These are phyloP conservation scores for Petunia secreta DNA, from an alignment of 257 asterid genomes.

Conservation along the genomic window DNA sequence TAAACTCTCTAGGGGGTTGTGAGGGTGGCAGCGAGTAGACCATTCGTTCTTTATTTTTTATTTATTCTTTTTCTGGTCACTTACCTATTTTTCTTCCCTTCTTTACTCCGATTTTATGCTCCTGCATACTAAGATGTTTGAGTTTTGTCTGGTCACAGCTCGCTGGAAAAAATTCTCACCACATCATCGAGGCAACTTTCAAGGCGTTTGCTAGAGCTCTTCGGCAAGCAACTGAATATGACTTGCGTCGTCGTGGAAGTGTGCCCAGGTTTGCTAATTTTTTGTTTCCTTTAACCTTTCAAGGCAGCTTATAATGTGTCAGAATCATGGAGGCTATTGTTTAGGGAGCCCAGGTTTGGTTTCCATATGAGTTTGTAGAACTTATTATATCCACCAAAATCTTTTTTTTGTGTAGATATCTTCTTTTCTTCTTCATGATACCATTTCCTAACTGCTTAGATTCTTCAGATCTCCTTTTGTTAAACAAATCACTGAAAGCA, in stretches of 20 bases:
- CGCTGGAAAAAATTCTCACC: conserved; percentile 95
- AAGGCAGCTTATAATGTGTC: conserved; percentile 1
- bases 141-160: conserved; percentile 54
- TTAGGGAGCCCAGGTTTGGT: background rate
- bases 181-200: conserved; percentile 96
- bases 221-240: conserved; percentile 90
- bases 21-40: background rate
- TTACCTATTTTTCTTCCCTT: background rate
- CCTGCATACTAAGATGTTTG: conserved; percentile 7
- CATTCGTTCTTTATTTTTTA: background rate
- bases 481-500: background rate
- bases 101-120: background rate
- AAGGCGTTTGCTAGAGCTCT: conserved; percentile 99
- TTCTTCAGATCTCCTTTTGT: background rate
- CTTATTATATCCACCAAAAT: no score
- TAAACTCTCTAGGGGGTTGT: background rate
- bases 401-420: no score
- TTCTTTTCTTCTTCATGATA: background rate
- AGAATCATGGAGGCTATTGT: conserved; percentile 7
- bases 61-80: background rate
- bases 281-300: background rate
- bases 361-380: no score
- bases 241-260: conserved; percentile 83
- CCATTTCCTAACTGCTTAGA: background rate
- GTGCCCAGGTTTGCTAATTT: conserved; percentile 70